Percentiles rank a stretch among this genome's conserved stretches.
phyloP scores from a whole-genome alignment of 2,329 filamentous ascomycete genomes.

The Bisporella sp. region DNA sequence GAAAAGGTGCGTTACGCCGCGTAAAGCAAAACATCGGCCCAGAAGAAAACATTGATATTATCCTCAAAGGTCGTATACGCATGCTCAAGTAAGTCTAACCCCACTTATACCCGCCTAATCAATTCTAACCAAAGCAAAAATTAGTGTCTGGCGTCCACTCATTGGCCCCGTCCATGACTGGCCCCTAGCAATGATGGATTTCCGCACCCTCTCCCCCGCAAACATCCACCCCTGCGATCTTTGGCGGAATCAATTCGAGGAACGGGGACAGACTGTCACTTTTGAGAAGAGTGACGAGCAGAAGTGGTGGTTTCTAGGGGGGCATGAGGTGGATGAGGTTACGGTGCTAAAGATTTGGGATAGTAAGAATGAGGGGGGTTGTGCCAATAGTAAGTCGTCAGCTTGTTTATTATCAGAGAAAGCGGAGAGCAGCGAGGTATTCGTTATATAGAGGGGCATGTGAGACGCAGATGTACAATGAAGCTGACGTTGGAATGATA shows the following conservation, averaged over 20 bases:
- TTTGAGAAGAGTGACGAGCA: neutral
- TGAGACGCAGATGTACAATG: too few species aligned
- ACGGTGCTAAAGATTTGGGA: slow-evolving; percentile 10
- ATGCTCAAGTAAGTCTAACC: too few species aligned
- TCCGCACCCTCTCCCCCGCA: neutral
- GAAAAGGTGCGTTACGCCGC: too few species aligned
- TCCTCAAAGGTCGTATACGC: too few species aligned
- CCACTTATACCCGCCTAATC: too few species aligned
- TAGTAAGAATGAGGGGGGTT: slow-evolving; percentile 1
- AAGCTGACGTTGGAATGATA: too few species aligned
- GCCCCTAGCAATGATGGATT: slow-evolving; percentile 10
- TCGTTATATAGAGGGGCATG: too few species aligned
- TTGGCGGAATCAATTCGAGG: slow-evolving; percentile 1
- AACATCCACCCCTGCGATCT: slow-evolving; percentile 3
- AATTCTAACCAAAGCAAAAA: too few species aligned
- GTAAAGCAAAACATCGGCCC: too few species aligned
- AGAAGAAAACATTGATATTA: too few species aligned
- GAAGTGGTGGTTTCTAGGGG: slow-evolving; percentile 5
- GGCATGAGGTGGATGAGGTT: slow-evolving; percentile 2
- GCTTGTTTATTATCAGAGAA: too few species aligned
- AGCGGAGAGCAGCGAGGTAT: too few species aligned
- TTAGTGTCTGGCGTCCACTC: slow-evolving; percentile 11
- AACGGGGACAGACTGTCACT: slow-evolving; percentile 5
- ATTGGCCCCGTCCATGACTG: slow-evolving; percentile 5
- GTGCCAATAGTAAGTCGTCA: neutral